A percentile compares a stretch with the other conserved stretches of the same genome.
Conservation (phyloP, 164 flowering plant species). For the Annona squamosa region DNA sequence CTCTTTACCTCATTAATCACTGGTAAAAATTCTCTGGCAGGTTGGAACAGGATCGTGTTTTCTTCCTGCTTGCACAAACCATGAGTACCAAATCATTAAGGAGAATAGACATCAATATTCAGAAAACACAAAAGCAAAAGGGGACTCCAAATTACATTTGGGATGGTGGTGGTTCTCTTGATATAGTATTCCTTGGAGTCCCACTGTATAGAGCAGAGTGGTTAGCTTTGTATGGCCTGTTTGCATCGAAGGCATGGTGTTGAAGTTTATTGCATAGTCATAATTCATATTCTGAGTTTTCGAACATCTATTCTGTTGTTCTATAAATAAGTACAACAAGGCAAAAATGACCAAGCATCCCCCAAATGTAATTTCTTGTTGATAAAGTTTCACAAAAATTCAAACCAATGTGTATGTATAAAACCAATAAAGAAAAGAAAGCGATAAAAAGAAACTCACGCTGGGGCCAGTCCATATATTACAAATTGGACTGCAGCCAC, state of each 20-base stretch:
- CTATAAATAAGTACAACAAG: neutral
- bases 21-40: conserved; percentile 79
- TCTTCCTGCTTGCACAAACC: conserved; percentile 17
- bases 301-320: no score
- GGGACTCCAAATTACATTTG: neutral
- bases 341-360: neutral
- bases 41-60: conserved; percentile 49
- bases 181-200: neutral
- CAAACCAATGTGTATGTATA: neutral
- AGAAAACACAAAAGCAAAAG: neutral
- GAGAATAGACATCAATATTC: neutral
- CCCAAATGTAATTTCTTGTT: neutral
- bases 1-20: conserved; percentile 66
- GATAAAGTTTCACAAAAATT: neutral
- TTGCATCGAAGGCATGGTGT: conserved; percentile 3
- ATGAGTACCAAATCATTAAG: neutral
- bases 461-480: neutral
- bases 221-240: conserved; percentile 1
- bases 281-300: neutral
- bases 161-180: neutral
- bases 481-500: neutral
- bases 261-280: neutral
- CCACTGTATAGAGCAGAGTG: conserved; percentile 3
- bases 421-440: neutral
- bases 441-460: neutral